These are phyloP conservation scores for Diatrype stigma DNA, from an alignment of 2,329 filamentous ascomycete genomes.

Conservation along the genomic window DNA sequence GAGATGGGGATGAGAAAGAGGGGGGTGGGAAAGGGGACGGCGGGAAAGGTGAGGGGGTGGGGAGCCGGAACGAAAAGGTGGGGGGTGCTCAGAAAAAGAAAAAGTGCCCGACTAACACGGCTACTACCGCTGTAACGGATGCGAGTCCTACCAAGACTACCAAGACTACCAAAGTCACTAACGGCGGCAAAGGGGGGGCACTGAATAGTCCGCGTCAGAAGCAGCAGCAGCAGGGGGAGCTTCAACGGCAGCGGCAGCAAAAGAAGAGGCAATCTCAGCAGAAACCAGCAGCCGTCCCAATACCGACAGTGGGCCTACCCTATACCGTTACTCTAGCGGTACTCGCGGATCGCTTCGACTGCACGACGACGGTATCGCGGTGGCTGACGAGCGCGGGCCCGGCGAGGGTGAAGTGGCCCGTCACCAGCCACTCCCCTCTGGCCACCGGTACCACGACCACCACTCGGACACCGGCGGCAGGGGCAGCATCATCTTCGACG, in stretches of 20 bases:
- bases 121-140: too few relatives aligned
- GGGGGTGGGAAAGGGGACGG: not conserved
- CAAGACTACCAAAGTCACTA: too few relatives aligned
- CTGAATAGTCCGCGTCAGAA: not conserved
- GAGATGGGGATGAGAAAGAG: too few relatives aligned
- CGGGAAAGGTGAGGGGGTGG: too few relatives aligned
- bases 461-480: not conserved
- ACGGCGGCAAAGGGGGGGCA: not conserved
- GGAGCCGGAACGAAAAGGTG: too few relatives aligned
- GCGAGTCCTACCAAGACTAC: too few relatives aligned
- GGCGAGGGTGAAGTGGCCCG: constrained; percentile 54
- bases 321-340: constrained; percentile 66
- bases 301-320: constrained; percentile 46
- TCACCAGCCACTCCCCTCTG: constrained; percentile 38
- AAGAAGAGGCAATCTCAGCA: not conserved
- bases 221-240: not conserved
- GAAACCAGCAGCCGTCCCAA: constrained; percentile 1
- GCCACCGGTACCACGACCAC: constrained; percentile 15
- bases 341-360: constrained; percentile 71
- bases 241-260: not conserved
- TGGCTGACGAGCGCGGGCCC: constrained; percentile 43
- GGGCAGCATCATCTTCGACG: not conserved
- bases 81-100: too few relatives aligned
- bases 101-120: not conserved
- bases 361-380: constrained; percentile 48